Base-by-base conservation (phyloP, 345 rosid species). In the Eucalyptus tenuipes region DNA sequence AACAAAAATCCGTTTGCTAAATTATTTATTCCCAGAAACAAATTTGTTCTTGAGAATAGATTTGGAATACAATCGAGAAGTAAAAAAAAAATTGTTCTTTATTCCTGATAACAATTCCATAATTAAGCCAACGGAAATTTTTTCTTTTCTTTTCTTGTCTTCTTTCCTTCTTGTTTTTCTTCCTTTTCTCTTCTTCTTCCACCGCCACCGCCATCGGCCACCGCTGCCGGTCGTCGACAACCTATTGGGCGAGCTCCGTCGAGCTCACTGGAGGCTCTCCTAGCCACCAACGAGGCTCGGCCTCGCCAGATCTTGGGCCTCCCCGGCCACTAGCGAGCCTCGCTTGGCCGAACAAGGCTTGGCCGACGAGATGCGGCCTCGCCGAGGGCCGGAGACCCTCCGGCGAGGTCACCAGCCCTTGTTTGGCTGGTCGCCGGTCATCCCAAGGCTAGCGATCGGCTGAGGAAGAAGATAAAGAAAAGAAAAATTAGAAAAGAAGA, bases 211-310 rank as follows among this genome's bases (percentile, higher is more conserved):
- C 10, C 55, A 52, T 52, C 0, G 0, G 55, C 55, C 55, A 52
- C 10, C 1, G 2, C 1, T 1, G 0, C 10, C 1, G 0, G 1
- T 52, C 0, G 57, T 24, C 4, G 0, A 52, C 1, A 2, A 52
- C 24, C 0, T 7, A 1, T 52, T 52, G 57, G 0, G 10, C 0
- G 1, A 52, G 57, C 57, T 52, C 2, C 10, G 0, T 0, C 10
- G 0, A 52, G 24, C 57, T 18, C 10, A 0, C 4, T 2, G 0
- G 4, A 52, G 57, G 57, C 10, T 52, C 57, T 18, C 10, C 0
- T 18, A 1, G 57, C 57, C 57, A 52, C 1, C 0, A 2, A 10
- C 0, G 0, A 52, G 57, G 24, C 24, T 52, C 1, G 2, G 4
- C 24, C 0, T 52, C 57, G 0, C 57, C 0, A 18, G 9, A 18